phyloP scores from a whole-genome alignment of 805 yeast species.

The Grigorovia jiainica region DNA sequence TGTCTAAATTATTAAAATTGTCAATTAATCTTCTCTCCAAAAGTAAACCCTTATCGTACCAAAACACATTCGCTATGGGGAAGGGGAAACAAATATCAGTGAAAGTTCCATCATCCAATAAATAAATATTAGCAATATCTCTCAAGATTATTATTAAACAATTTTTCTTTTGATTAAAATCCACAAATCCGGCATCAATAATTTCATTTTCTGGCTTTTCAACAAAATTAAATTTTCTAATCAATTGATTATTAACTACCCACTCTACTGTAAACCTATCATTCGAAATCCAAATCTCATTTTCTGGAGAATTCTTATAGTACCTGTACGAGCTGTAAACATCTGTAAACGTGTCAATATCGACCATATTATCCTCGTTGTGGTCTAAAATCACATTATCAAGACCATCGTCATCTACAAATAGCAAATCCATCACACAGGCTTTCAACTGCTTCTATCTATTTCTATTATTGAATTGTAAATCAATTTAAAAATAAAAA shows the following conservation, averaged over 20 bases:
- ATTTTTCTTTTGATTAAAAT: conserved; percentile 30
- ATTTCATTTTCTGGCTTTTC: conserved; percentile 30
- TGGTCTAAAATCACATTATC: no score
- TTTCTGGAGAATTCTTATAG: neutral
- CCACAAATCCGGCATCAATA: conserved; percentile 51
- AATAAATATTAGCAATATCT: conserved; percentile 55
- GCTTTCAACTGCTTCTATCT: no score
- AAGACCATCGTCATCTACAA: no score
- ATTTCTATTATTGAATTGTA: no score
- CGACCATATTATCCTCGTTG: no score
- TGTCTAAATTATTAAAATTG: conserved; percentile 12
- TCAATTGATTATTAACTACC: conserved; percentile 26
- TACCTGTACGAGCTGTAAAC: neutral
- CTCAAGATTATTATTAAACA: conserved; percentile 53
- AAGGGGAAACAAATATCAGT: conserved; percentile 65
- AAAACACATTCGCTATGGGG: conserved; percentile 46
- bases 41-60: conserved; percentile 60
- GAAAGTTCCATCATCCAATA: conserved; percentile 40
- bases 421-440: no score
- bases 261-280: conserved; percentile 29
- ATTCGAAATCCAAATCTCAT: conserved; percentile 16
- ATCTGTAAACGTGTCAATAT: neutral
- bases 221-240: conserved; percentile 33
- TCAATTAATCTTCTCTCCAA: conserved; percentile 35
- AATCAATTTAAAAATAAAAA: no score